Base-by-base conservation (phyloP, 1,139 yeast species). In the Yamadazyma aaseri region DNA sequence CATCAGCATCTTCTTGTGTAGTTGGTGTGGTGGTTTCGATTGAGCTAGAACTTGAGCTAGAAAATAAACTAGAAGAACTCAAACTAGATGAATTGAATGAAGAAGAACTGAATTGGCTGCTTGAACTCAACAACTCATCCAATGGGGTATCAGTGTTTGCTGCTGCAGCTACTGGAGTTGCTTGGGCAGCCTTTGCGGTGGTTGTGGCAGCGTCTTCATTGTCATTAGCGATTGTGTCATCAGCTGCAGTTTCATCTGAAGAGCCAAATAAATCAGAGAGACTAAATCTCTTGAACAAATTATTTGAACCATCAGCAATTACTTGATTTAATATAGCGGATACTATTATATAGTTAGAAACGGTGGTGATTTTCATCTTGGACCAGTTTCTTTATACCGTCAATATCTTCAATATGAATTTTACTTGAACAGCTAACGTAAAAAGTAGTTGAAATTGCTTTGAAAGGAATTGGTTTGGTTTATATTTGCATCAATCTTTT, bases 261-360 rank as follows among this genome's bases (percentile, higher is more conserved):
- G 23, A 20, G 3, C 41, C 39, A 13, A 46, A 35, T 15, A 43
- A 38, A 13, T 37, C 38, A 29, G 34, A 21, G 18, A 46, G 38
- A 35, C 45, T 45, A 33, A 45, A 44, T 33, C 50, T 44, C 28
- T 45, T 46, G 11, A 30, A 32, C 23, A 44, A 39, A 11, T 33
- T 31, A 17, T 26, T 20, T 8, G 29, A 34, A n/a, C 41, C 42
- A n/a, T 39, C 28, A 27, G 47, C 50, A 12, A 35, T 20, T 14
- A 36, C 47, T 27, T 35, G 41, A 29, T 35, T 38, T 18, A 42
- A 26, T 25, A 46, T 32, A 14, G 50, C 34, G 21, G 46, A 36
- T 33, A 42, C 28, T 38, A 46, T 34, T 18, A 46, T 18, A 36
- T 38, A 39, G 33, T 41, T 45, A 11, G 39, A 38, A 26, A 44